These are phyloP conservation scores for Penicillium sp. DNA, from an alignment of 2,329 filamentous ascomycete genomes.

Conservation along the genomic window DNA sequence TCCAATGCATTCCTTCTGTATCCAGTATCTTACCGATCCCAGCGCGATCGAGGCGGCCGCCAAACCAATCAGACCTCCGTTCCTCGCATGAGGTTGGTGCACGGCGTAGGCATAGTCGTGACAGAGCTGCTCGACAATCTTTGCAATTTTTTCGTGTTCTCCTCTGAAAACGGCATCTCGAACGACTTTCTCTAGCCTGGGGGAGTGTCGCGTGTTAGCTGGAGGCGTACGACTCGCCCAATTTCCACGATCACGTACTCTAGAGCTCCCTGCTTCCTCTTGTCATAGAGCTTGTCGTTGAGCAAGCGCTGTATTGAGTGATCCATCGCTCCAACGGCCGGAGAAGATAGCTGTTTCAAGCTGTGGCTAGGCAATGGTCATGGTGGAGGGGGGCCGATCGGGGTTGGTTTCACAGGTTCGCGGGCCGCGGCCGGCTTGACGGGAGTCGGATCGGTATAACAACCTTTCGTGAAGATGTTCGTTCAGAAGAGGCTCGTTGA, in stretches of 20 bases:
- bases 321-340: slow-evolving; percentile 66
- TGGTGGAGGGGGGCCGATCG: slow-evolving; percentile 23
- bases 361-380: slow-evolving; percentile 31
- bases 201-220: slow-evolving; percentile 13
- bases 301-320: slow-evolving; percentile 83
- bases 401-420: slow-evolving; percentile 2
- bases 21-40: slow-evolving; percentile 70
- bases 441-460: not conserved
- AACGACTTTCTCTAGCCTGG: slow-evolving; percentile 84
- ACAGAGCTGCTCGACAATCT: slow-evolving; percentile 92
- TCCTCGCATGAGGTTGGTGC: slow-evolving; percentile 92
- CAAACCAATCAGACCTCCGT: slow-evolving; percentile 92
- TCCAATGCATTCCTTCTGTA: not conserved
- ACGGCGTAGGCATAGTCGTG: slow-evolving; percentile 98
- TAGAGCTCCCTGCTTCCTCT: slow-evolving; percentile 91
- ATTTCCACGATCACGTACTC: slow-evolving; percentile 65
- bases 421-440: not conserved
- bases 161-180: slow-evolving; percentile 76
- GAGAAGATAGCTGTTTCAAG: slow-evolving; percentile 25
- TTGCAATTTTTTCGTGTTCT: slow-evolving; percentile 78
- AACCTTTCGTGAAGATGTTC: not conserved
- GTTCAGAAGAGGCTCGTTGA: not conserved
- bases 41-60: slow-evolving; percentile 95
- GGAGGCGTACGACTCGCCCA: not conserved
- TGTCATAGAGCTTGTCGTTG: slow-evolving; percentile 98